Evolutionary conservation across 768 basidiomycete species (phyloP), one percentile per base, ranked within the genome.

Genomic region (Fibroporia radiculosa): DNA sequence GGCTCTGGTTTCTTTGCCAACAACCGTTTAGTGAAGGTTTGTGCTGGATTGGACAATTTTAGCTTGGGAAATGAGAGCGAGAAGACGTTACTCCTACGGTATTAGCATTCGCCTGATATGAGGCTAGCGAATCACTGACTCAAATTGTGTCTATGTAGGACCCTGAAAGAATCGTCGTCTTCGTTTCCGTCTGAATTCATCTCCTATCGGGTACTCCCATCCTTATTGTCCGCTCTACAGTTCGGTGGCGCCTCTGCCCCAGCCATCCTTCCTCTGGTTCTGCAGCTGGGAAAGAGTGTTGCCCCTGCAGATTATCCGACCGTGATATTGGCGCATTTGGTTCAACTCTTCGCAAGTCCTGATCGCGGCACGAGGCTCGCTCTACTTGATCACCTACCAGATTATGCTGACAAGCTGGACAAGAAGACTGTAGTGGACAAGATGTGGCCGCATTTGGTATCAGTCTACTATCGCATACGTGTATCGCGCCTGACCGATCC

Each of bases 341-440:
- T 91, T 33, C 89, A 84, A 61, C 71, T 97, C 28, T 98, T 75
- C 55, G 75, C 84, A 1, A 93, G 84, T 53, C 87, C 93, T 0
- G 96, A 99, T 63, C 77, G 96, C 35, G 93, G 92, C 1, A 90
- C 83, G 19, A 75, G 96, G 24, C 95, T 99, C 85, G 93, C 92
- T 4, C 66, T 99, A 37, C 72, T 98, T 13, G 93, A 98, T 42
- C 81, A 82, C 44, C 66, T 99, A 27, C 68, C 78, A 2, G 83
- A 89, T 44, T 97, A 90, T 56, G 81, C 76, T 6, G 92, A 92
- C 29, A 90, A 83, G 59, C 63, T 99, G 43, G 92, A 96, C 58
- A 82, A 84, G 59, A 86, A 82, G 63, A 77, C 71, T 0, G 89
- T 97, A 1, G 76, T 75, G 40, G 89, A 95, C 33, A 89, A 88